phyloP scores from a whole-genome alignment of 1,284 basidiomycete genomes.

The Cryptococcus floricola region DNA sequence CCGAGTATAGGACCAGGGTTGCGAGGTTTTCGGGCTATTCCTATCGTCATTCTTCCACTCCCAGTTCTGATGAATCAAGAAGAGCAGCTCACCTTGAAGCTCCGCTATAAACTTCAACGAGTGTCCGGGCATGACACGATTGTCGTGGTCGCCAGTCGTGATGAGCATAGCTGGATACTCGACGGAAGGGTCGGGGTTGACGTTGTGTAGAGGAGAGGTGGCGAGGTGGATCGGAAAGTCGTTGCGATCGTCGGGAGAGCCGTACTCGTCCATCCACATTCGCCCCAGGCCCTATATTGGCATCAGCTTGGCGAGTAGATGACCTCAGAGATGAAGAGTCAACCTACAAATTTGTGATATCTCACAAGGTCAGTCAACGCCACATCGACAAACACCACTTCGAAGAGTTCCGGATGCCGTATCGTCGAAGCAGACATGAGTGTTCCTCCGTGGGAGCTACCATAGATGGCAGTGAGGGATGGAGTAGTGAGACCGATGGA shows the following conservation, averaged over 20 bases:
- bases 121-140: constrained; percentile 17
- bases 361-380: constrained; percentile 12
- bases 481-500: constrained; percentile 12
- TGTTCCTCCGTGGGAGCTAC: constrained; percentile 19
- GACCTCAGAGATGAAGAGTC: not conserved
- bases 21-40: not conserved
- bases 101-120: constrained; percentile 18
- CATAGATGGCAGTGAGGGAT: constrained; percentile 13
- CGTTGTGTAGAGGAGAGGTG: constrained; percentile 15
- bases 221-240: constrained; percentile 5
- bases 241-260: constrained; percentile 12
- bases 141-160: constrained; percentile 17
- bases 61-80: not conserved
- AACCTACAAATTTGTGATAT: constrained; percentile 19
- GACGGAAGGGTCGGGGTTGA: constrained; percentile 1
- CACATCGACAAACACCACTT: constrained; percentile 14
- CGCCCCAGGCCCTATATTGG: constrained; percentile 10
- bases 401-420: constrained; percentile 15
- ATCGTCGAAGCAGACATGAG: constrained; percentile 12
- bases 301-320: not conserved
- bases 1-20: constrained; percentile 1
- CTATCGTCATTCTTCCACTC: not conserved
- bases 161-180: constrained; percentile 16
- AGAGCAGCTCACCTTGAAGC: constrained; percentile 8
- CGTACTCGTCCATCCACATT: constrained; percentile 17